These are phyloP conservation scores for Ustilago loliicola DNA, from an alignment of 1,284 basidiomycete genomes.

Conservation along the genomic window DNA sequence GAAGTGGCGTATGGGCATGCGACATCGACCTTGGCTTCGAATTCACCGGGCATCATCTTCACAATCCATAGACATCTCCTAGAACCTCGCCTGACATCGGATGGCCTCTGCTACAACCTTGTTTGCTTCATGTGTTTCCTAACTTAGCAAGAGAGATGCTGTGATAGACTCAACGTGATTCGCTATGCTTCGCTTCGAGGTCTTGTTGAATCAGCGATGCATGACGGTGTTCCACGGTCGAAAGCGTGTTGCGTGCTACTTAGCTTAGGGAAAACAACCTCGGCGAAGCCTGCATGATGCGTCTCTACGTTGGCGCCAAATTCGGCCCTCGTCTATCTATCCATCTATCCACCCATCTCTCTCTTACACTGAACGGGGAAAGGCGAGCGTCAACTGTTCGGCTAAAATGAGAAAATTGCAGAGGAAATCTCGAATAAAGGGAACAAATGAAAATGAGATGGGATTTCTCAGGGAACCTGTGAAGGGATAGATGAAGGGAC, in stretches of 20 bases:
- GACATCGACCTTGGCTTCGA: background rate
- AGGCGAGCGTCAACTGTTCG: background rate
- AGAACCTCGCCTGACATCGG: background rate
- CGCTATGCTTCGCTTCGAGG: background rate
- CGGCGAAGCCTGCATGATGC: constrained; percentile 4
- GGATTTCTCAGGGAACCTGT: background rate
- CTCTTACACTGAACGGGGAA: background rate
- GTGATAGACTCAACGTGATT: background rate
- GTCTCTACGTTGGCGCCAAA: background rate
- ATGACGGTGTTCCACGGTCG: background rate
- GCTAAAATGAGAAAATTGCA: background rate
- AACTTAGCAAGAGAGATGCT: background rate
- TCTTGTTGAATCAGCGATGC: background rate
- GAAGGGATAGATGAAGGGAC: background rate
- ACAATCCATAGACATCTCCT: background rate
- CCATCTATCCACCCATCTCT: background rate
- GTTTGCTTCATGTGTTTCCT: background rate
- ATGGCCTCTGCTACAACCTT: background rate
- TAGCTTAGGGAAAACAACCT: background rate
- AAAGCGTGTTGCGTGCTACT: background rate
- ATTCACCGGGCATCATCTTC: background rate
- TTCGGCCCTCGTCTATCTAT: background rate
- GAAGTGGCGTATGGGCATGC: constrained; percentile 13
- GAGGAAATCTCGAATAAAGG: background rate
- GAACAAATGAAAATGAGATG: background rate